These are phyloP conservation scores for Jackrogersella minutella DNA, from an alignment of 495 filamentous ascomycete genomes.

Conservation along the genomic window DNA sequence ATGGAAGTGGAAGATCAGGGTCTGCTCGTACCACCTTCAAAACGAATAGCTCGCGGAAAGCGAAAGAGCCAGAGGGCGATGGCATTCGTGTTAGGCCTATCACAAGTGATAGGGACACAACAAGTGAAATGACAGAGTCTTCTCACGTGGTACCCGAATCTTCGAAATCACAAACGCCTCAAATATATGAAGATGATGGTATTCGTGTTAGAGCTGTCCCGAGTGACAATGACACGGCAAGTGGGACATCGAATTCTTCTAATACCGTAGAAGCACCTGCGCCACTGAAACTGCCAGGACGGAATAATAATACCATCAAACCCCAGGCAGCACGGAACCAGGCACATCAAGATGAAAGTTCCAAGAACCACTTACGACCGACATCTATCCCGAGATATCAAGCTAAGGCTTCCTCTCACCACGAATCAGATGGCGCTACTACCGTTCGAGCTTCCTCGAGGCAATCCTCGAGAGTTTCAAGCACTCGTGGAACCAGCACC, in stretches of 20 bases:
- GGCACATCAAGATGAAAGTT: slow-evolving; percentile 34
- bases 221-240: slow-evolving; percentile 45
- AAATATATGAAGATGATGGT: slow-evolving; percentile 43
- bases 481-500: slow-evolving; percentile 26
- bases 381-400: slow-evolving; percentile 35
- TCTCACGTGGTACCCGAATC: slow-evolving; percentile 14
- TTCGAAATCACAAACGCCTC: slow-evolving; percentile 32
- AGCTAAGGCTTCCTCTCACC: slow-evolving; percentile 45
- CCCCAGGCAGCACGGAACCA: slow-evolving; percentile 47
- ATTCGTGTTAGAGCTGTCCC: slow-evolving; percentile 47
- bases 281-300: slow-evolving; percentile 9
- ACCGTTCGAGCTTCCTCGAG: slow-evolving; percentile 46
- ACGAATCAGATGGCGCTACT: slow-evolving; percentile 40
- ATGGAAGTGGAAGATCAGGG: slow-evolving; percentile 31
- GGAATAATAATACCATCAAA: slow-evolving; percentile 34
- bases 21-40: slow-evolving; percentile 21
- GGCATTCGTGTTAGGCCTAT: slow-evolving; percentile 48
- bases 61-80: slow-evolving; percentile 42
- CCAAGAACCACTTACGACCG: slow-evolving; percentile 34
- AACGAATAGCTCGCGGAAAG: slow-evolving; percentile 16
- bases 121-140: slow-evolving; percentile 25
- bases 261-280: neutral
- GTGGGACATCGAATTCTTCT: slow-evolving; percentile 14
- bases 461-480: slow-evolving; percentile 39
- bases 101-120: slow-evolving; percentile 28